These are phyloP conservation scores for Suhomyces sp. DNA, from an alignment of 805 yeast genomes.

Conservation along the genomic window DNA sequence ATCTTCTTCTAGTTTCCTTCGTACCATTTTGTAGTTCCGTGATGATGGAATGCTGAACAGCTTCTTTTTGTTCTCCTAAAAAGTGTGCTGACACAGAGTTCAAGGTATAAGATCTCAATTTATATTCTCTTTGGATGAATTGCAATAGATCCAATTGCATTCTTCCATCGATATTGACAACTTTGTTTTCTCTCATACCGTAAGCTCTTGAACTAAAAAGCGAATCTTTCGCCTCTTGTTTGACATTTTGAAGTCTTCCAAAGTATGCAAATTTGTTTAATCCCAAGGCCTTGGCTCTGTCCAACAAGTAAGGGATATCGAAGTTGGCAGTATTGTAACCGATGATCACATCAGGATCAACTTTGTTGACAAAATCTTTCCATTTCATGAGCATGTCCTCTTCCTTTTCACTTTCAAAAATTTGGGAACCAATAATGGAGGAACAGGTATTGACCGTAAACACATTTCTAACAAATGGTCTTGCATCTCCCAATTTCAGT, in stretches of 20 bases:
- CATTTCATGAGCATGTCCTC: conserved; percentile 80
- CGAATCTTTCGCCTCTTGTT: conserved; percentile 78
- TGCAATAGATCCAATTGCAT: conserved; percentile 92
- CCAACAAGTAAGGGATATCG: conserved; percentile 89
- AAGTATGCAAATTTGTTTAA: conserved; percentile 77
- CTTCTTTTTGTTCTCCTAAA: conserved; percentile 94
- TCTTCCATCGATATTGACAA: conserved; percentile 91
- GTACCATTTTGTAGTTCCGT: conserved; percentile 92
- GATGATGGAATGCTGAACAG: conserved; percentile 95
- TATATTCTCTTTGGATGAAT: conserved; percentile 91
- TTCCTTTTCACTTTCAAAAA: conserved; percentile 72
- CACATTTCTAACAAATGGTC: conserved; percentile 91
- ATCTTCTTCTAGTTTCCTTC: conserved; percentile 86
- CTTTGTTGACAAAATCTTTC: conserved; percentile 79
- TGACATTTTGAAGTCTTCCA: conserved; percentile 66
- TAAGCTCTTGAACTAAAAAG: conserved; percentile 92
- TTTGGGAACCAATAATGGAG: conserved; percentile 91
- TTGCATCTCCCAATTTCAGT: conserved; percentile 73
- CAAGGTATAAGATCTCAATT: conserved; percentile 88
- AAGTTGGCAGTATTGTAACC: conserved; percentile 95
- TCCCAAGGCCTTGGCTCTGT: conserved; percentile 76
- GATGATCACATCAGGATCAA: conserved; percentile 94
- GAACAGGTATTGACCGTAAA: conserved; percentile 91
- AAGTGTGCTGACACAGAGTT: conserved; percentile 95
- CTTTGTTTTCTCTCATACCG: conserved; percentile 93